phyloP scores from a whole-genome alignment of 2,329 filamentous ascomycete species.

The Arthroderma sp. region DNA sequence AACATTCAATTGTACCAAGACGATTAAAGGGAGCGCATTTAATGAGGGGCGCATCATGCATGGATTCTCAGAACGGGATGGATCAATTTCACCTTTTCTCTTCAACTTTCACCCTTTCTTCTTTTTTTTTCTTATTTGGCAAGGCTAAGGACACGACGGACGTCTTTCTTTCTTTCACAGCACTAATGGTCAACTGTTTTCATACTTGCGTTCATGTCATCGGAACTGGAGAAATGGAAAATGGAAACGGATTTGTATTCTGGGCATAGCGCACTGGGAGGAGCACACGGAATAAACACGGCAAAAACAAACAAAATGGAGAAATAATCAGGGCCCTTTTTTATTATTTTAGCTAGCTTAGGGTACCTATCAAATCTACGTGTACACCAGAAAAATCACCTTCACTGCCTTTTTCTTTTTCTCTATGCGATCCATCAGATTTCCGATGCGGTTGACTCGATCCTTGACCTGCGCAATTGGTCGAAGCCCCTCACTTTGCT shows the following conservation, averaged over 20 bases:
- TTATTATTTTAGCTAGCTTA: background rate
- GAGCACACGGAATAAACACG: background rate
- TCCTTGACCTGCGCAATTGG: background rate
- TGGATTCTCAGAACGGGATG: background rate
- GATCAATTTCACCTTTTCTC: background rate
- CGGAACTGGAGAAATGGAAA: background rate
- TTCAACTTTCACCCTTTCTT: background rate
- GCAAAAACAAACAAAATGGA: background rate
- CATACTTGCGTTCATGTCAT: background rate
- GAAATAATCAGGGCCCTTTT: background rate
- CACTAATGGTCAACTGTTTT: background rate
- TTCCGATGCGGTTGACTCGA: background rate
- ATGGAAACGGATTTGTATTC: slow-evolving; percentile 1
- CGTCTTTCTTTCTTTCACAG: background rate
- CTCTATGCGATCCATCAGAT: background rate
- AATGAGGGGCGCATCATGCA: background rate
- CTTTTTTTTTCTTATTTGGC: background rate
- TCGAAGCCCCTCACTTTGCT: background rate
- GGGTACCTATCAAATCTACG: slow-evolving; percentile 1
- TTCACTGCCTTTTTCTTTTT: background rate
- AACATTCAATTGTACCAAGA: background rate
- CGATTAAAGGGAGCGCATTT: background rate
- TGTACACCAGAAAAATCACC: background rate
- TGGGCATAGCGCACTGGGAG: background rate
- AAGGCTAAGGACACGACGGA: background rate